Percentiles rank a stretch among this genome's conserved stretches.
Evolutionary conservation across 108 stramenopile species (phyloP).

Genomic region (Parmales sp.): DNA sequence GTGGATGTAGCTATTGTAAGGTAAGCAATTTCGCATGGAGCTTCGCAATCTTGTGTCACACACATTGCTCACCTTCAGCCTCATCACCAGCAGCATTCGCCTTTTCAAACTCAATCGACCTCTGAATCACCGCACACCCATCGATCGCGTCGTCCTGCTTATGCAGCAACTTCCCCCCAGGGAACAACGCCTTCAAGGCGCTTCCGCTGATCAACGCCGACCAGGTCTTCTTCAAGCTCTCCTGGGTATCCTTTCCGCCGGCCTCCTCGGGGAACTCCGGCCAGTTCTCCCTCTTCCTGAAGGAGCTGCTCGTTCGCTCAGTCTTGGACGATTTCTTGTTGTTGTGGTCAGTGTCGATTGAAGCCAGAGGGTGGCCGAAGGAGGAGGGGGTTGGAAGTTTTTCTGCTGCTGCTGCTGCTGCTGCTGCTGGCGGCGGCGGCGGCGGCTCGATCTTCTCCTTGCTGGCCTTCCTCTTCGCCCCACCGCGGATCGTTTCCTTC

Average conservation of each 20-base stretch:
- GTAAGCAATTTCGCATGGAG: too few relatives aligned
- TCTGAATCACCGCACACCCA: slow-evolving; percentile 50
- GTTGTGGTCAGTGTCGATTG: background rate
- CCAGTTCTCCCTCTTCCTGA: slow-evolving; percentile 36
- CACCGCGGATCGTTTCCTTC: background rate
- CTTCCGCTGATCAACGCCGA: slow-evolving; percentile 32
- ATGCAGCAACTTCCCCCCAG: slow-evolving; percentile 45
- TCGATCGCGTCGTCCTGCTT: slow-evolving; percentile 60
- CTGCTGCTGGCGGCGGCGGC: background rate
- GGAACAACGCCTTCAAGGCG: slow-evolving; percentile 45
- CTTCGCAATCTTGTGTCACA: too few relatives aligned
- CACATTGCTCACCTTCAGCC: too few relatives aligned
- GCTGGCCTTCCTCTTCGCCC: background rate
- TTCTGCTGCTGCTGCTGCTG: background rate
- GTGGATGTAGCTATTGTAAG: too few relatives aligned
- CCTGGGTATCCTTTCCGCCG: slow-evolving; percentile 21
- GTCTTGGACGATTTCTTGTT: background rate
- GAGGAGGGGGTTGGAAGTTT: background rate
- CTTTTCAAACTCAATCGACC: slow-evolving; percentile 45
- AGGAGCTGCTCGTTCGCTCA: slow-evolving; percentile 15
- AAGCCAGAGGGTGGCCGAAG: background rate
- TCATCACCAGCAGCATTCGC: slow-evolving; percentile 20
- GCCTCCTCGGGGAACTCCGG: slow-evolving; percentile 78
- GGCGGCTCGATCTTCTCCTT: background rate
- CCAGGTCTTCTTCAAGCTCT: slow-evolving; percentile 55